Evolutionary conservation across 1,284 basidiomycete species (phyloP), one percentile per base, ranked within the genome.

Genomic region (Naganishia sp.): DNA sequence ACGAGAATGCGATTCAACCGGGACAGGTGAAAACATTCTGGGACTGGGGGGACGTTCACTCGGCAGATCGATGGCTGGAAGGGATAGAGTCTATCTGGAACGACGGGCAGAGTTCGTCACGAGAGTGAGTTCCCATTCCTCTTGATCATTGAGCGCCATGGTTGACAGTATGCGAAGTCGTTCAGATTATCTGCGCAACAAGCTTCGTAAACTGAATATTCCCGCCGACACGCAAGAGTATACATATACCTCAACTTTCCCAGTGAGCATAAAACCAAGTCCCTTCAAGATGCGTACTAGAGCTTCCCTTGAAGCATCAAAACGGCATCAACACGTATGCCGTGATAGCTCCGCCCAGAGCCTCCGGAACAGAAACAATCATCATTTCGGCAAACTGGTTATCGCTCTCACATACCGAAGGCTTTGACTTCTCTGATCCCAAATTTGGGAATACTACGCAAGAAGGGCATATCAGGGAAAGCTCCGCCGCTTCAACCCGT

Each of bases 1-100:
- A 94, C 75, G 94, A 97, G 81, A 94, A 97, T 77, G 94, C 94
- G 0, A 81, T 97, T 31, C 90, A 92, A 74, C 93, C 94, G 5
- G 88, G 85, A 3, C 90, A 94, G 81, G 92, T 92, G 28, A 89
- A 86, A 65, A 90, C 89, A 13, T 87, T 92, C 73, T 96, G 88
- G 87, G 85, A 85, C 72, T 96, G 94, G 94, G 84, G 81, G 57
- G 88, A 96, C 61, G 94, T 96, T 6, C 87, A 90, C 69, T 80
- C 81, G 56, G 92, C 94, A 4, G 94, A 97, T 77, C 70, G 72
- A 35, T 91, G 91, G 75, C 83, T 95, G 2, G 84, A 82, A 18
- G 81, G 85, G 55, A 76, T 96, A 32, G 90, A 90, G 74, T 73
- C 71, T 31, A 78, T 94, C 65, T 82, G 83, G 52, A 51, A 61